These are phyloP conservation scores for Naematelia encephala DNA, from an alignment of 768 basidiomycete genomes.

Conservation along the genomic window DNA sequence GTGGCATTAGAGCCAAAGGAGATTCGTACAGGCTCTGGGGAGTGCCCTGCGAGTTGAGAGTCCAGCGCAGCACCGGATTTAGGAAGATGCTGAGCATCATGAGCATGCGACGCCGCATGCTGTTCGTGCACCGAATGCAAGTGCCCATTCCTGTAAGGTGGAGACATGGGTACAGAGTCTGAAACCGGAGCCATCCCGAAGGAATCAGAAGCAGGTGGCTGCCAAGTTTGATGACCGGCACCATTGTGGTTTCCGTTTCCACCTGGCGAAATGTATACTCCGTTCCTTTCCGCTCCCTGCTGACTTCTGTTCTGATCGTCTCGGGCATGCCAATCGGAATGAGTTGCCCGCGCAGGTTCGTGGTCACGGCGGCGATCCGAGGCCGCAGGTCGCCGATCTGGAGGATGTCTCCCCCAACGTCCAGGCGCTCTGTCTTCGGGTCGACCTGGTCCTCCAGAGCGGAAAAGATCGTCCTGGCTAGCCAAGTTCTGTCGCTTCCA, in stretches of 20 bases:
- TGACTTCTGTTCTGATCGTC: background rate
- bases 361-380: background rate
- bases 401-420: background rate
- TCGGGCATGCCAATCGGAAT: no score
- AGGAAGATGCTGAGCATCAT: no score
- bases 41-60: no score
- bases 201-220: background rate
- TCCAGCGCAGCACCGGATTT: no score
- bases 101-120: no score
- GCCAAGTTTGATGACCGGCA: background rate
- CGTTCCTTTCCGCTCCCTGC: background rate
- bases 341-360: background rate
- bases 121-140: background rate
- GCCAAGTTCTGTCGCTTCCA: background rate
- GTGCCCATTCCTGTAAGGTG: background rate
- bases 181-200: background rate
- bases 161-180: background rate
- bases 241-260: background rate
- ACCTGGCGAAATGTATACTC: background rate
- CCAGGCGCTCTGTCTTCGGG: background rate
- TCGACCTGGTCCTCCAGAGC: background rate
- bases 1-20: no score
- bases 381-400: background rate
- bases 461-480: constrained; percentile 2
- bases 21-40: no score